phyloP scores from a whole-genome alignment of 1,284 basidiomycete species.

The Papiliotrema fonsecae region DNA sequence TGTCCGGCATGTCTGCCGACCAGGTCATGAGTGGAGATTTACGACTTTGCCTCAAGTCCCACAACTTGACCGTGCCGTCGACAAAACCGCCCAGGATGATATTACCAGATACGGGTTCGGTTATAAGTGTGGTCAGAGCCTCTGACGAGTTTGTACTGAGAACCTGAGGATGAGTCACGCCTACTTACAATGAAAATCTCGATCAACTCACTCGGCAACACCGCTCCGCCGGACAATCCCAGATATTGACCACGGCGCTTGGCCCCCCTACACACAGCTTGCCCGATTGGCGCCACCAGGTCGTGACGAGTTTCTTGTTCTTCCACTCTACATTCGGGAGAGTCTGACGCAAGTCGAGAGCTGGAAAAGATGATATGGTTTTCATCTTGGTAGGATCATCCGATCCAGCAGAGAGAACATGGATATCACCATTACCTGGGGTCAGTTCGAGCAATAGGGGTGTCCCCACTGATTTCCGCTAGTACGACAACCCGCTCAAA shows the following conservation, averaged over 20 bases:
- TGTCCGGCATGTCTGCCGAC: constrained; percentile 4
- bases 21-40: constrained; percentile 17
- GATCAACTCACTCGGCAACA: constrained; percentile 18
- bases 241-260: constrained; percentile 23
- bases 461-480: constrained; percentile 33
- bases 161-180: constrained; percentile 10
- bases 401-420: constrained; percentile 23
- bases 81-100: constrained; percentile 22
- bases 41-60: constrained; percentile 21
- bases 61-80: constrained; percentile 29
- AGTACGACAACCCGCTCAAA: constrained; percentile 28
- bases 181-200: neutral
- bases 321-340: neutral
- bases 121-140: constrained; percentile 22
- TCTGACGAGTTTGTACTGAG: constrained; percentile 14
- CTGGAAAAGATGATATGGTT: constrained; percentile 28
- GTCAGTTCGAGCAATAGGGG: too few species aligned
- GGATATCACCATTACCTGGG: constrained; percentile 29
- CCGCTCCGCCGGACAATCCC: constrained; percentile 37
- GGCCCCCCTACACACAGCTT: constrained; percentile 26
- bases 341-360: constrained; percentile 15
- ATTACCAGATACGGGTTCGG: constrained; percentile 33
- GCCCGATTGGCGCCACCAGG: constrained; percentile 33
- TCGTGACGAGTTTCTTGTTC: constrained; percentile 16
- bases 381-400: constrained; percentile 18